phyloP scores from a whole-genome alignment of 2,329 filamentous ascomycete genomes.

The Arthrobotrys musiformis region DNA sequence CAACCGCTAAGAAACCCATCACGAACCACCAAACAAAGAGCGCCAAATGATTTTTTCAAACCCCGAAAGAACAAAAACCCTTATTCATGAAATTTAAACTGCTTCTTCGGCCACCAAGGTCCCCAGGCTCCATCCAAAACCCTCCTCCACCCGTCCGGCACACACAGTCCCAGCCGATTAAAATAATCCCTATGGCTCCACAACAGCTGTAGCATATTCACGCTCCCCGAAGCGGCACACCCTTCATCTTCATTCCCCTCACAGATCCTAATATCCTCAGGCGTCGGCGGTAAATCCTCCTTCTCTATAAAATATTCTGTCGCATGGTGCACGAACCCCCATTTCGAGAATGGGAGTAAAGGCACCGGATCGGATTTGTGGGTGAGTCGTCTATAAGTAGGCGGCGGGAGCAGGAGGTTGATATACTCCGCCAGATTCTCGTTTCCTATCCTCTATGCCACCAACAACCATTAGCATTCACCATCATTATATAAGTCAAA shows the following conservation, averaged over 20 bases:
- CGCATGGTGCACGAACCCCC: slow-evolving; percentile 85
- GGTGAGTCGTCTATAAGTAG: slow-evolving; percentile 78
- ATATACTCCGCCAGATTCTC: slow-evolving; percentile 68
- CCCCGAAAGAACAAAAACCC: not conserved
- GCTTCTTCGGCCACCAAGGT: slow-evolving; percentile 16
- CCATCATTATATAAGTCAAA: slow-evolving; percentile 57
- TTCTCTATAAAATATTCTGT: slow-evolving; percentile 90
- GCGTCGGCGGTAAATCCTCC: slow-evolving; percentile 73
- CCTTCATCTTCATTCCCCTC: slow-evolving; percentile 75
- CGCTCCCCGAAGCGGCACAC: slow-evolving; percentile 75
- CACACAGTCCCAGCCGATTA: slow-evolving; percentile 88
- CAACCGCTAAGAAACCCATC: slow-evolving; percentile 3
- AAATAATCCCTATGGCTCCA: slow-evolving; percentile 98
- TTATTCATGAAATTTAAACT: not conserved
- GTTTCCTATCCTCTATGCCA: slow-evolving; percentile 71
- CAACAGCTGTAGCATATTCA: slow-evolving; percentile 90
- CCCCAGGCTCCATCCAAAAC: slow-evolving; percentile 42
- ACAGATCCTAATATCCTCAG: slow-evolving; percentile 73
- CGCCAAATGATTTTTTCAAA: not conserved
- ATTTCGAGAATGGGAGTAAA: slow-evolving; percentile 83
- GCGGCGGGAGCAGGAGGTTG: slow-evolving; percentile 61
- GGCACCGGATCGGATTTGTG: slow-evolving; percentile 89
- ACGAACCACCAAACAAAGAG: not conserved
- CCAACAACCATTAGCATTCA: slow-evolving; percentile 64
- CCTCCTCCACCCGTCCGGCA: slow-evolving; percentile 68